Evolutionary conservation across 345 rosid species (phyloP).

Genomic region (Theobroma cacao): DNA sequence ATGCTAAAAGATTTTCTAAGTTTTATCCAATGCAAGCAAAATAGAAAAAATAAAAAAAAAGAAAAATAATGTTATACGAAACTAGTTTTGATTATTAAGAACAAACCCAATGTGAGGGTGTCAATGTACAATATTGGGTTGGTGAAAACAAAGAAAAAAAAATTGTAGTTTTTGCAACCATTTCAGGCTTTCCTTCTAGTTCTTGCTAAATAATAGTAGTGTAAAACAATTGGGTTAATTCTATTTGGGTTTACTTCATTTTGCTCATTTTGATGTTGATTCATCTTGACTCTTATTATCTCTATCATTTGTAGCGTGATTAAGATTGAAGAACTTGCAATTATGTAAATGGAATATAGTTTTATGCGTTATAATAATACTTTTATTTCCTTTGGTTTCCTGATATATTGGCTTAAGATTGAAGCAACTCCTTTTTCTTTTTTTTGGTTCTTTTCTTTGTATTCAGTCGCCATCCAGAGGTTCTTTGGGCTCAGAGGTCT

Average conservation of each 20-base stretch:
- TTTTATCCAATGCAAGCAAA: neutral
- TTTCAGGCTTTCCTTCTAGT: neutral
- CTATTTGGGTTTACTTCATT: neutral
- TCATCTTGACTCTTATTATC: neutral
- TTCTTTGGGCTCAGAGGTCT: conserved; percentile 95
- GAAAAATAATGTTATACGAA: too few relatives aligned
- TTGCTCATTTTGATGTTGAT: neutral
- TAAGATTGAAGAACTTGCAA: too few relatives aligned
- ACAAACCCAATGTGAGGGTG: neutral
- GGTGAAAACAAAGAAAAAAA: neutral
- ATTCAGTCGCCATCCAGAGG: conserved; percentile 84
- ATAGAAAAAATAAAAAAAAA: too few relatives aligned
- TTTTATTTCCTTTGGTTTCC: neutral
- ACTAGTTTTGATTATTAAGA: neutral
- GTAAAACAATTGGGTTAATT: neutral
- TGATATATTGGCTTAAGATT: conserved; percentile 4
- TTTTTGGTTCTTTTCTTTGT: neutral
- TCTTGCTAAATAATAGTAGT: too few relatives aligned
- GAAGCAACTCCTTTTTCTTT: neutral
- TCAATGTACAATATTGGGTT: neutral
- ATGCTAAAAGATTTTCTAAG: neutral
- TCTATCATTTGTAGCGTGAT: too few relatives aligned
- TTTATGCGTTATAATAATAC: neutral
- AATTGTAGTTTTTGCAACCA: too few relatives aligned
- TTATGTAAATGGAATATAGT: too few relatives aligned